These are phyloP conservation scores for Gastrolobium villosum DNA, from an alignment of 306 rosid genomes.

Conservation along the genomic window DNA sequence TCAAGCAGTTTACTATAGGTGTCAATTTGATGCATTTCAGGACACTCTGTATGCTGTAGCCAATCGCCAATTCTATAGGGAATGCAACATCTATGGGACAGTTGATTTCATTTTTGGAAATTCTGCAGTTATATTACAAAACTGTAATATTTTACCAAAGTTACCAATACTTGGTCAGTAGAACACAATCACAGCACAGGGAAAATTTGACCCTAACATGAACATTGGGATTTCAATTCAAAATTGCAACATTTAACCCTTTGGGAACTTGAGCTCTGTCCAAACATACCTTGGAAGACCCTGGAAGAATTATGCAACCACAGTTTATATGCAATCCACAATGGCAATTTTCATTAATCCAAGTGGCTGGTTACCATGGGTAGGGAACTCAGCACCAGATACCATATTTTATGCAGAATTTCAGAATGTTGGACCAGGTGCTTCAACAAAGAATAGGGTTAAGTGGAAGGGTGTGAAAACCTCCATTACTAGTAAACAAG, in stretches of 20 bases:
- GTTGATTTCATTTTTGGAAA: slow-evolving; percentile 89
- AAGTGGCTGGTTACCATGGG: slow-evolving; percentile 80
- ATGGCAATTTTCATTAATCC: slow-evolving; percentile 61
- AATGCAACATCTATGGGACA: slow-evolving; percentile 73
- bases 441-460: slow-evolving; percentile 69
- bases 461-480: slow-evolving; percentile 78
- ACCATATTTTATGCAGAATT: slow-evolving; percentile 76
- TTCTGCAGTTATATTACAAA: slow-evolving; percentile 73
- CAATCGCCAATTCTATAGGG: slow-evolving; percentile 74
- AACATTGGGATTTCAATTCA: slow-evolving; percentile 78
- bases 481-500: slow-evolving; percentile 53
- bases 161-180: slow-evolving; percentile 69
- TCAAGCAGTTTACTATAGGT: slow-evolving; percentile 67
- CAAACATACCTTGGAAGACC: slow-evolving; percentile 80
- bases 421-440: slow-evolving; percentile 70
- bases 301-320: slow-evolving; percentile 88
- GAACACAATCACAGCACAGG: slow-evolving; percentile 85
- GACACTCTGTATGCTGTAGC: slow-evolving; percentile 77
- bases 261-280: slow-evolving; percentile 62
- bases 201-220: slow-evolving; percentile 74
- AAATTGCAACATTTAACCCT: slow-evolving; percentile 60
- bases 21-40: slow-evolving; percentile 69
- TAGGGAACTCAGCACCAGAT: slow-evolving; percentile 68
- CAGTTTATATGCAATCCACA: slow-evolving; percentile 58
- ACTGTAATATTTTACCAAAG: slow-evolving; percentile 64